Conservation (phyloP, 78 protist species). For the Planoprotostelium fungivorum region DNA sequence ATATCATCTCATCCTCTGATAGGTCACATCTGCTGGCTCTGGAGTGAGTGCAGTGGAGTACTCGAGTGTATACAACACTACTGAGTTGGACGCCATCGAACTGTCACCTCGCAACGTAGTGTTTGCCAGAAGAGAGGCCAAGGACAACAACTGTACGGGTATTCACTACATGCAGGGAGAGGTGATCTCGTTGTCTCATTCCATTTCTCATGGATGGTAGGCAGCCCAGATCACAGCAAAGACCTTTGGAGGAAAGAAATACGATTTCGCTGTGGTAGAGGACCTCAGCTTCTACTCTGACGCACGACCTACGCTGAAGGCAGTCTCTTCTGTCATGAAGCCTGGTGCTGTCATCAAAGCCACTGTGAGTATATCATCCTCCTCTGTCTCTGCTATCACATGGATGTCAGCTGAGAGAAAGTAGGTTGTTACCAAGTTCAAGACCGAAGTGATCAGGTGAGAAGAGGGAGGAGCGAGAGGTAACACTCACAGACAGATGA, state of each 20-base stretch:
- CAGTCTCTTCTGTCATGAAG: background rate
- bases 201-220: background rate
- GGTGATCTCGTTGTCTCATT: background rate
- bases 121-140: background rate
- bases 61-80: background rate
- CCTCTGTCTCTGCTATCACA: background rate
- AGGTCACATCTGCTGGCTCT: background rate
- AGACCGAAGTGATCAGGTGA: background rate
- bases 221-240: background rate
- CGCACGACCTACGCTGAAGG: background rate
- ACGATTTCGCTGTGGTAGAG: background rate
- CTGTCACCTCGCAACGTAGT: background rate
- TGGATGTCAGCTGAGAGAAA: background rate
- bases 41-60: background rate
- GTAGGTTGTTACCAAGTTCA: background rate
- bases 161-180: background rate
- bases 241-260: background rate
- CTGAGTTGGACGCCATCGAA: background rate
- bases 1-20: too few relatives aligned
- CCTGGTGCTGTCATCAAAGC: background rate
- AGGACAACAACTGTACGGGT: background rate
- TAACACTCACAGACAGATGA: background rate
- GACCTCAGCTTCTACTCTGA: background rate
- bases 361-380: background rate
- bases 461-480: background rate